Evolutionary conservation across 2,329 filamentous ascomycete genomes (phyloP).

Genomic region (Talaromyces rugulosus): DNA sequence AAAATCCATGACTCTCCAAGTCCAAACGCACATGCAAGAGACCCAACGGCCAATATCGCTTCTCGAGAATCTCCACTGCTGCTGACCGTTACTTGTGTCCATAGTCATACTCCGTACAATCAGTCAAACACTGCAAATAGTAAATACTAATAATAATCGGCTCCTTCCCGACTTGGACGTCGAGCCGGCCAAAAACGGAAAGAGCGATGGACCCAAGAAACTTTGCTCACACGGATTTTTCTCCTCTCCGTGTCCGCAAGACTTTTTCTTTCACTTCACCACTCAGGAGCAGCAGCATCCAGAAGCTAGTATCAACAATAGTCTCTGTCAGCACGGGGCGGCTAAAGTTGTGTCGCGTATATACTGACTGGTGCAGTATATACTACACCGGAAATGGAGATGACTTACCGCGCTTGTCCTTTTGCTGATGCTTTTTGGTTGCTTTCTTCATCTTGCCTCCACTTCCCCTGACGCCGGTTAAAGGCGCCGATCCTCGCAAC

Average conservation of each 20-base stretch:
- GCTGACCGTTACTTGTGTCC: not conserved
- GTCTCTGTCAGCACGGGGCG: not conserved
- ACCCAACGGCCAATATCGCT: not conserved
- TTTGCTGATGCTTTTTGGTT: not conserved
- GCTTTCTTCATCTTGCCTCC: not conserved
- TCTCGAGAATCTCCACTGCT: not conserved
- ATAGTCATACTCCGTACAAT: not conserved
- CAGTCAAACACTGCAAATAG: not conserved
- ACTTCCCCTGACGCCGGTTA: not conserved
- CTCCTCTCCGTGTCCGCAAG: not conserved
- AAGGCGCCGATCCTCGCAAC: not conserved
- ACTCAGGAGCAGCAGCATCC: not conserved
- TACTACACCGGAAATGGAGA: not conserved
- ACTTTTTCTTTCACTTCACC: no score
- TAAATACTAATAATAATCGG: not conserved
- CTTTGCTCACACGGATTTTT: not conserved
- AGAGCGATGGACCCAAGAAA: not conserved
- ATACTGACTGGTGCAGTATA: not conserved
- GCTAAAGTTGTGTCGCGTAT: not conserved
- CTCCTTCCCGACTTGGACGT: not conserved
- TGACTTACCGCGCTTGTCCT: slow-evolving; percentile 4
- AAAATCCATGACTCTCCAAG: no score
- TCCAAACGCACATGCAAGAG: not conserved
- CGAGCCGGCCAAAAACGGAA: not conserved
- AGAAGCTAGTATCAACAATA: not conserved